Evolutionary conservation across 139 green algal species (phyloP), one percentile per base, ranked within the genome.

Genomic region (Chlorella sp.): DNA sequence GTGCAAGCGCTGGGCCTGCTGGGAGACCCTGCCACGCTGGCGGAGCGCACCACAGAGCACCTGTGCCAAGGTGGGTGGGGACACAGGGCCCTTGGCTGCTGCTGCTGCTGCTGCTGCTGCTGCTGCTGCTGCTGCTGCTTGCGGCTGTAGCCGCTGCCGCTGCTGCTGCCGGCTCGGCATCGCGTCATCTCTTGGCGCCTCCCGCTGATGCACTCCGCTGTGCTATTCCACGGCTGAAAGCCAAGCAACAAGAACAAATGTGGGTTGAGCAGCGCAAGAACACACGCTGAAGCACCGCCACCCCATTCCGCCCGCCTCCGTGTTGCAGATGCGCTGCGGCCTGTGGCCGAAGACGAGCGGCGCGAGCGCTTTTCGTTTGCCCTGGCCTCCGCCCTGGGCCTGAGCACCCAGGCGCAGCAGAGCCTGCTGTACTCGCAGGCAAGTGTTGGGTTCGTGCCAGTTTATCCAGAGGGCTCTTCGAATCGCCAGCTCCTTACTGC

Each of bases 331-430:
- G 68, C 68, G 68, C 68, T 74, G 68, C 68, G 34, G 20, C 36
- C 68, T 18, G 68, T 74, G 34, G 26, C 34, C 18, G 68, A 74
- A 18, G 68, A 74, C 32, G 68, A 38, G 34, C 36, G 68, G 18
- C 68, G 68, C 16, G 68, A 74, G 68, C 34, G 68, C 20, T 74
- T 74, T 36, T 51, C 34, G 36, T 74, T 74, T 47, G 68, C 68
- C 20, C 68, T 74, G 20, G 68, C 68, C 34, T 47, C 68, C 1
- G 23, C 68, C 11, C 68, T 74, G 34, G 68, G 34, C 20, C 34
- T 51, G 68, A 30, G 17, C 68, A 30, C 26, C 4, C 21, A 30
- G 34, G 18, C 25, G 68, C 34, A 74, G 68, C 68, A 74, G 68
- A 38, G 30, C 26, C 36, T 51, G 68, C 36, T 74, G 36, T 74